Base-by-base conservation (phyloP, 257 asterid genomes). In the Fraxinus anomala region DNA sequence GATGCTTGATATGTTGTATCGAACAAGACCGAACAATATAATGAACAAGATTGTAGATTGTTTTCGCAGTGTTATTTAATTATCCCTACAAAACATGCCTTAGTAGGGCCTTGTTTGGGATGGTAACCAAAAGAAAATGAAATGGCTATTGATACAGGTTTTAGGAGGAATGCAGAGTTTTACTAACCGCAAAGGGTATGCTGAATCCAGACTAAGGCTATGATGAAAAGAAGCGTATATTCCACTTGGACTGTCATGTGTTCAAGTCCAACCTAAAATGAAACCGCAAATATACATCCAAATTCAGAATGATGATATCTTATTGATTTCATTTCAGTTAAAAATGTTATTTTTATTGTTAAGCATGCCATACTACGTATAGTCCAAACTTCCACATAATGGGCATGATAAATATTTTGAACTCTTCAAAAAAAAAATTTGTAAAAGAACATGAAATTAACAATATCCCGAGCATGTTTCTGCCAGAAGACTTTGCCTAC, bases 131-230 rank as follows among this genome's bases (percentile, higher is more conserved):
- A 72, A 51, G 70, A 42, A 37, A 63, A 67, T 44, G 74, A 33
- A 68, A 59, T 39, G 42, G 69, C 17, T 34, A 36, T 11, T 10
- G 54, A 76, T 33, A 63, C 56, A 74, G 26, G 14, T 56, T 73
- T 23, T 6, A 23, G 19, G 61, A 47, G 69, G 75, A 77, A 11
- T 68, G 17, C 33, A 65, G 9, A 68, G 36, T 49, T 23, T 44
- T 69, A 84, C 94, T 87, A 74, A 93, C 98, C 90, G 68, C 91
- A 86, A 36, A 81, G 83, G 82, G 70, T 33, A 31, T 78, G 91
- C 83, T 83, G 92, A 81, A 89, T 74, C 90, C 89, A 89, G 77
- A 82, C 66, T 67, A 85, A 49, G 79, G 74, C 72, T 73, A 93
- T 66, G 80, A 91, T 67, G 76, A 83, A 85, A 79, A 86, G 74